Evolutionary conservation across 192 early-diverging fungal genomes (phyloP).

Genomic region (Podila verticillata): DNA sequence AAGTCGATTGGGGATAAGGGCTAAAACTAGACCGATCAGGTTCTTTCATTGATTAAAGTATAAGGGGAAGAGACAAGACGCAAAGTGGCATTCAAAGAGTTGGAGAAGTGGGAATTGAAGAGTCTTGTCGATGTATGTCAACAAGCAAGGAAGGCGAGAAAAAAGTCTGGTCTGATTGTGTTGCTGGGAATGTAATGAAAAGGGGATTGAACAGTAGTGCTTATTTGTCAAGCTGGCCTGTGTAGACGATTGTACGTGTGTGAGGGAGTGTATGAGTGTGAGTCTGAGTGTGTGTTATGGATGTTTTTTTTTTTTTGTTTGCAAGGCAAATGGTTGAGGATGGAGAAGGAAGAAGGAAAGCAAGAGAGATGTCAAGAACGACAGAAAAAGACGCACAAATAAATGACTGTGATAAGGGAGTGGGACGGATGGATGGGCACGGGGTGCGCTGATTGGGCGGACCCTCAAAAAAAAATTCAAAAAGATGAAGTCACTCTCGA

Average conservation of each 20-base stretch:
- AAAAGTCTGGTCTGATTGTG: no score
- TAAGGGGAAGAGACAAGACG: background rate
- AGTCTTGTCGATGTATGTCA: background rate
- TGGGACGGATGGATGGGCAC: background rate
- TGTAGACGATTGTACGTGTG: no score
- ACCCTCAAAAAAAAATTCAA: background rate
- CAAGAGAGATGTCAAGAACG: background rate
- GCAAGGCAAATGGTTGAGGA: background rate
- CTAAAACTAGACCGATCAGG: conserved; percentile 10
- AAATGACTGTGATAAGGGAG: background rate
- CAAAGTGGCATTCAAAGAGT: conserved; percentile 1
- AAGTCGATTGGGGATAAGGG: background rate
- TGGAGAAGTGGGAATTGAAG: background rate
- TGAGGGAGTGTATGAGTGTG: no score
- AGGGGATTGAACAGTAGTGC: no score
- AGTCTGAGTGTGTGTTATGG: no score
- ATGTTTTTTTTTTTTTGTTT: no score
- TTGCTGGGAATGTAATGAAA: no score
- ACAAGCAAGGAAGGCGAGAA: no score
- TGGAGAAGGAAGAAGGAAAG: background rate
- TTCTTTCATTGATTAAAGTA: conserved; percentile 33
- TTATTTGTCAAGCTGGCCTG: no score
- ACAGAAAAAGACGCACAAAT: background rate
- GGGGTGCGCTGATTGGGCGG: background rate
- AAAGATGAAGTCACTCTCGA: no score